Evolutionary conservation across 768 basidiomycete species (phyloP).

Genomic region (Kwoniella sp.): DNA sequence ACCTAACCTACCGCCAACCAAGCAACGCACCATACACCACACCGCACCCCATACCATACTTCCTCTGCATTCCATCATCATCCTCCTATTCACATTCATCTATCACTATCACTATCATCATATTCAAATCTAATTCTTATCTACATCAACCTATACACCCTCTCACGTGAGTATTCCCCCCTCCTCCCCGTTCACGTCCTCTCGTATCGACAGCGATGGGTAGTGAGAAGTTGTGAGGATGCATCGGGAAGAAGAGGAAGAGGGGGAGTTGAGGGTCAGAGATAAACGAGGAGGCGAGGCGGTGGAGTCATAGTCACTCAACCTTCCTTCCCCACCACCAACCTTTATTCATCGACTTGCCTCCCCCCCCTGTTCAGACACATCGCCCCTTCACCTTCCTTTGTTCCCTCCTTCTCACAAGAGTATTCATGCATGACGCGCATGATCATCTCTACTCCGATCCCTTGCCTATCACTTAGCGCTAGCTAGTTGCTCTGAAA

Average conservation of each 20-base stretch:
- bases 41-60: constrained; percentile 13
- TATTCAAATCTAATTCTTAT: background rate
- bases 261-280: background rate
- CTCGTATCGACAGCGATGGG: constrained; percentile 5
- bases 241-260: background rate
- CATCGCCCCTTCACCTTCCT: background rate
- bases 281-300: background rate
- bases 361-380: background rate
- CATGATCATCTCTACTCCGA: constrained; percentile 4
- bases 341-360: background rate
- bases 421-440: constrained; percentile 1
- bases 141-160: constrained; percentile 2
- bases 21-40: constrained; percentile 17
- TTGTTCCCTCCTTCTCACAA: background rate
- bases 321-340: background rate
- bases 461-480: background rate
- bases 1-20: too few species aligned
- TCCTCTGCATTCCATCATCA: constrained; percentile 28
- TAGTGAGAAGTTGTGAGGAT: background rate
- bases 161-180: constrained; percentile 18
- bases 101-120: constrained; percentile 6
- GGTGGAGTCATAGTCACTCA: constrained; percentile 27
- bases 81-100: constrained; percentile 5
- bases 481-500: background rate
- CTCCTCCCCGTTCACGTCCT: background rate